Conservation (phyloP, 1,284 basidiomycete genomes). For the Ceratobasidium sp. region DNA sequence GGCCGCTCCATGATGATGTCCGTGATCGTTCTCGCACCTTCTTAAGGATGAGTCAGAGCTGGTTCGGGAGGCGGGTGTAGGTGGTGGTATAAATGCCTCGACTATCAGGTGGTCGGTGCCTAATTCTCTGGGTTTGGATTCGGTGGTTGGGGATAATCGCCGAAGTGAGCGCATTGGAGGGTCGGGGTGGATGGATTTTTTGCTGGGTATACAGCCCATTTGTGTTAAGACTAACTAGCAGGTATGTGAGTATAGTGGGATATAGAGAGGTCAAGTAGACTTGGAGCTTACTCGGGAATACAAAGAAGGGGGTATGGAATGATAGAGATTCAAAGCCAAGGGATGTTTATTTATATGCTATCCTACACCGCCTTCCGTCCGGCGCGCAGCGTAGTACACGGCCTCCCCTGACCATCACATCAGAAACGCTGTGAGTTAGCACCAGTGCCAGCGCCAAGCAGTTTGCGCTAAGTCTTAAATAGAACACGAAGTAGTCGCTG, state of each 20-base stretch:
- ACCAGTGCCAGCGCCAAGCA: neutral
- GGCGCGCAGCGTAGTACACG: neutral
- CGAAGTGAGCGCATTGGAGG: slow-evolving; percentile 4
- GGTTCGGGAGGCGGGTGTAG: neutral
- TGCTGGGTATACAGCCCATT: slow-evolving; percentile 34
- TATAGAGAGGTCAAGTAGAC: neutral
- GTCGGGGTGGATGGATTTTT: neutral
- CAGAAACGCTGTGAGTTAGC: neutral
- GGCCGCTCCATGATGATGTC: neutral
- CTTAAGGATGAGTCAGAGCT: neutral
- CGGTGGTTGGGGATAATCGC: neutral
- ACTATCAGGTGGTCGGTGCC: neutral
- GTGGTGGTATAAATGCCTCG: neutral
- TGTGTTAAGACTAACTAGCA: neutral
- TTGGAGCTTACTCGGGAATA: neutral
- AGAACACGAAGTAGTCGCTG: no score
- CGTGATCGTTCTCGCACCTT: neutral
- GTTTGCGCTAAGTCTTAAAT: neutral
- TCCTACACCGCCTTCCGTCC: neutral
- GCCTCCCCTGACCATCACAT: neutral
- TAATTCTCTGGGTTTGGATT: neutral
- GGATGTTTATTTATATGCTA: neutral
- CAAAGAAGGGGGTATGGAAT: neutral
- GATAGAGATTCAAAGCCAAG: neutral
- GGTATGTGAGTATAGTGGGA: no score